Percentiles rank a stretch among this genome's conserved stretches.
phyloP scores from a whole-genome alignment of 306 rosid species.

The Hylodesmum podocarpum region DNA sequence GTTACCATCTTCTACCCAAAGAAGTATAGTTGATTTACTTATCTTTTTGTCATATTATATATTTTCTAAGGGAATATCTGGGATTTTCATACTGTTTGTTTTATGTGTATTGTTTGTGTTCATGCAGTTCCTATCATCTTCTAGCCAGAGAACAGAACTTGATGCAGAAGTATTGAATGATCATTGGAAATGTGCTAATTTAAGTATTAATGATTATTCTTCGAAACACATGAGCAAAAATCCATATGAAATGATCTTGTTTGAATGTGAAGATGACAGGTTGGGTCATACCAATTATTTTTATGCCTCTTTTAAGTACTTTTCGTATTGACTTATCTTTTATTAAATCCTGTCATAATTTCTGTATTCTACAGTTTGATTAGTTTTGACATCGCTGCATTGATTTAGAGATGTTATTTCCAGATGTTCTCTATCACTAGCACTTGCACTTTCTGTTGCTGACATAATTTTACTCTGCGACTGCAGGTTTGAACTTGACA shows the following conservation, averaged over 20 bases:
- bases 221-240: not conserved
- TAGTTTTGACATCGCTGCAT: not conserved
- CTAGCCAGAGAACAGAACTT: not conserved
- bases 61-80: not conserved
- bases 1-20: not conserved
- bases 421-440: not conserved
- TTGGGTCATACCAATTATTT: not conserved
- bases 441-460: slow-evolving; percentile 10
- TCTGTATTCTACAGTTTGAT: not conserved
- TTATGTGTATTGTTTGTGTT: not conserved
- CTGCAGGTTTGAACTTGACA: slow-evolving; percentile 66
- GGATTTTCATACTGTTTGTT: not conserved
- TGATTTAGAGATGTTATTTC: too few species aligned
- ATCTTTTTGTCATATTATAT: not conserved
- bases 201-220: not conserved
- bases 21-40: not conserved
- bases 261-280: not conserved
- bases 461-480: slow-evolving; percentile 19
- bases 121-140: not conserved
- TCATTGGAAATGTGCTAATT: not conserved
- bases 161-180: not conserved
- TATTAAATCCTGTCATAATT: not conserved
- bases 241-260: not conserved
- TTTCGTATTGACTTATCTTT: not conserved
- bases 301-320: not conserved